Evolutionary conservation across 352 stramenopile species (phyloP).

Genomic region (Pythium aquatile): DNA sequence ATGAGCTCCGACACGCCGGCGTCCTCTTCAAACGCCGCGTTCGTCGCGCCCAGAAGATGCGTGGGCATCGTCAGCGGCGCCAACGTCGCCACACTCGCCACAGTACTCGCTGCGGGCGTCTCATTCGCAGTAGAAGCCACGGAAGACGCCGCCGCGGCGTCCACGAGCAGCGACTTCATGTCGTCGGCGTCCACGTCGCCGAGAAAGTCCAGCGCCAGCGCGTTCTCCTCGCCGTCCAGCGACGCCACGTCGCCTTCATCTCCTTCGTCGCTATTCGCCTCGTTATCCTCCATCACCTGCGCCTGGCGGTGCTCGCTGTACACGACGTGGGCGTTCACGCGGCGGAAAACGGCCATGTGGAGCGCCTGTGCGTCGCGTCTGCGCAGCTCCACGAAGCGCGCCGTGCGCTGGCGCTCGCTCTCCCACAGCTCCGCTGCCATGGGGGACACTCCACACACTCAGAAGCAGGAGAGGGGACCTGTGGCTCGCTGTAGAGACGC

Average conservation of each 20-base stretch:
- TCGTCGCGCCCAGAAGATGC: constrained; percentile 25
- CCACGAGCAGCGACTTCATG: constrained; percentile 50
- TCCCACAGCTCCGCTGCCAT: constrained; percentile 14
- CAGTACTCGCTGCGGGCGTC: background rate
- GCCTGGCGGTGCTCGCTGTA: constrained; percentile 37
- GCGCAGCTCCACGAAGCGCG: constrained; percentile 14
- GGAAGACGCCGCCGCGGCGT: constrained; percentile 25
- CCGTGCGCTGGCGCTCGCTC: constrained; percentile 13
- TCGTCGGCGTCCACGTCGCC: constrained; percentile 47
- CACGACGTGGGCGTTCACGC: constrained; percentile 19
- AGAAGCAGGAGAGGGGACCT: background rate
- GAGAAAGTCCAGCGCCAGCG: constrained; percentile 53
- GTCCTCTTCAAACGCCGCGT: constrained; percentile 34
- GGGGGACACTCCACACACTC: background rate
- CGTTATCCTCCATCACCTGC: constrained; percentile 20
- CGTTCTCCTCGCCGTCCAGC: constrained; percentile 24
- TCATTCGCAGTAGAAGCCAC: background rate
- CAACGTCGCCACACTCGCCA: background rate
- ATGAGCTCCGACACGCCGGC: constrained; percentile 46
- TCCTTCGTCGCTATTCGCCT: background rate
- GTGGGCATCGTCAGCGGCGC: constrained; percentile 31
- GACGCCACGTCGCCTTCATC: constrained; percentile 17
- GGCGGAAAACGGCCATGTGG: constrained; percentile 3
- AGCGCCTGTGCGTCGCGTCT: constrained; percentile 7
- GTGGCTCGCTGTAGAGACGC: background rate